phyloP scores from a whole-genome alignment of 2,329 filamentous ascomycete genomes.

The Diaporthe sp. region DNA sequence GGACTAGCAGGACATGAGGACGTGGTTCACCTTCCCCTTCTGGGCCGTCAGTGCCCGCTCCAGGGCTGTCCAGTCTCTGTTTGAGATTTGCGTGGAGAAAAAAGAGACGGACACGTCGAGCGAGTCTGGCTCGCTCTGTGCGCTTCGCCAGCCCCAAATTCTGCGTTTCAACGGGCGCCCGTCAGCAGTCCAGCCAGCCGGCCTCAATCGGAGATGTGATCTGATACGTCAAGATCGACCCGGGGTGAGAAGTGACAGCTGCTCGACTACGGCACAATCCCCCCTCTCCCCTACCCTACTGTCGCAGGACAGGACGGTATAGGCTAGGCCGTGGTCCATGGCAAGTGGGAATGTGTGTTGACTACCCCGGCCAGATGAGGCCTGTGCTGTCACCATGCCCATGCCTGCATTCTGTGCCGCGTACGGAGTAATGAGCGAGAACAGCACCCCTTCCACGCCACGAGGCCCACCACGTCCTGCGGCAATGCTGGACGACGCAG shows the following conservation, averaged over 20 bases:
- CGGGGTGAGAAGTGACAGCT: slow-evolving; percentile 29
- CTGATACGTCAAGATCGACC: slow-evolving; percentile 29
- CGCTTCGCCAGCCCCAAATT: slow-evolving; percentile 9
- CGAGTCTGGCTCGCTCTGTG: slow-evolving; percentile 16
- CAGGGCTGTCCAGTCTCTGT: background rate
- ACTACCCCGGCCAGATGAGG: background rate
- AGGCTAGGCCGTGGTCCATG: background rate
- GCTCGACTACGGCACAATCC: slow-evolving; percentile 1
- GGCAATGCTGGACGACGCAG: slow-evolving; percentile 3
- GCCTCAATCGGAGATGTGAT: slow-evolving; percentile 28
- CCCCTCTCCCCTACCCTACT: background rate
- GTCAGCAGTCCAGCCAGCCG: slow-evolving; percentile 14
- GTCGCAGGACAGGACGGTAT: background rate
- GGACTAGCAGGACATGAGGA: background rate
- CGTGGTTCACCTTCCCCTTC: background rate
- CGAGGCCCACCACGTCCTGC: background rate
- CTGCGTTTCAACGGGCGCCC: slow-evolving; percentile 23
- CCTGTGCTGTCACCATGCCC: background rate
- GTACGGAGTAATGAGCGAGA: background rate
- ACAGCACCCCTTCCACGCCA: slow-evolving; percentile 4
- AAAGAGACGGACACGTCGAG: slow-evolving; percentile 2
- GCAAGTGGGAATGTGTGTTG: background rate
- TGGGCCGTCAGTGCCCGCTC: slow-evolving; percentile 5
- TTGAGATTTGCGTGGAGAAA: slow-evolving; percentile 17
- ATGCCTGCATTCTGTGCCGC: background rate